Base-by-base conservation (phyloP, 306 rosid genomes). In the Vigna reflexopilosa region DNA sequence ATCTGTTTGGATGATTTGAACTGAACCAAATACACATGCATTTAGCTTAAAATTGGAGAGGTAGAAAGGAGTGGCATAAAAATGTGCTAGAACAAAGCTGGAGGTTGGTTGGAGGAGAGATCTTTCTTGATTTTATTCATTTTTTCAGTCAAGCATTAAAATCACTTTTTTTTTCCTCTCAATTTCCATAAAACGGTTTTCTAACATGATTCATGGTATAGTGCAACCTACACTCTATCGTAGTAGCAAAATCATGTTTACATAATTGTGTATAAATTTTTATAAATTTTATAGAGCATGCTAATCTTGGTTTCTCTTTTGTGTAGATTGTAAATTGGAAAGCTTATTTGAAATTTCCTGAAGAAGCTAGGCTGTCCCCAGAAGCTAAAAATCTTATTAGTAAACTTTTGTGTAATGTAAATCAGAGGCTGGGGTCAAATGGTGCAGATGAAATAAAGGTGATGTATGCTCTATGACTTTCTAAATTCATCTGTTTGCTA, bases 301-400 rank as follows among this genome's bases (percentile, higher is more conserved):
- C 16, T 72, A 55, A 66, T 66, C 47, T 77, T 52, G 51, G 67
- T 63, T 75, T 42, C 72, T 66, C 65, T 74, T 83, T 73, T 66
- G 55, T 61, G 42, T 89, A 96, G 99, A 96, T 96, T 67, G 99
- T 96, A 65, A 96, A 93, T 67, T 96, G 98, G 98, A 93, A 85
- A 89, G 87, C 97, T 70, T 96, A 91, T 86, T 86, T 96, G 91
- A 93, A 91, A 83, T 96, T 96, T 82, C 99, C 99, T n/a, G 97
- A 86, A 79, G 99, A 93, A 79, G 99, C 90, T 81, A 84, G 77
- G 82, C 86, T 96, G 34, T 93, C 99, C 75, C 90, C 81, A 4
- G 89, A 88, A 80, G 97, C 97, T 74, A 96, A 93, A 84, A 91
- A 88, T 87, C 91, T 96, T 76, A 90, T 93, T 22, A 81, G 90